Conservation (phyloP, 495 filamentous ascomycete genomes). For the Platismatia glauca region DNA sequence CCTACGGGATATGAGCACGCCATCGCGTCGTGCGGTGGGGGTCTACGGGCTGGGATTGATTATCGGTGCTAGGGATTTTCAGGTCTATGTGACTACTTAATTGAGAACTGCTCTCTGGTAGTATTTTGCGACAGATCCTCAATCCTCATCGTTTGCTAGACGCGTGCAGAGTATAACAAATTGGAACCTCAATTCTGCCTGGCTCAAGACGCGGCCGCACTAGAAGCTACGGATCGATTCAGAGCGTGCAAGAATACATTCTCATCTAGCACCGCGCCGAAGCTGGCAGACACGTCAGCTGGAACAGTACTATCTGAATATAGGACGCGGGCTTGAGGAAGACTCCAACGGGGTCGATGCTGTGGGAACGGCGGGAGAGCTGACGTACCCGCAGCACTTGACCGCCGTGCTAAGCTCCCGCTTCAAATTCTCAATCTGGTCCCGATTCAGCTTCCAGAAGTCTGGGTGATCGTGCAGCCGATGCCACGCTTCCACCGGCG, state of each 20-base stretch:
- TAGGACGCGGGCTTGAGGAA: neutral
- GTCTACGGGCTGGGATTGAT: neutral
- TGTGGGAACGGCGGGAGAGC: neutral
- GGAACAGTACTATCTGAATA: neutral
- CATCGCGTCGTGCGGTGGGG: too few relatives aligned
- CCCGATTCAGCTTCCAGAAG: conserved; percentile 18
- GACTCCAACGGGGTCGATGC: neutral
- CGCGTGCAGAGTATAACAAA: neutral
- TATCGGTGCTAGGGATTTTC: too few relatives aligned
- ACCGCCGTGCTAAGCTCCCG: conserved; percentile 19
- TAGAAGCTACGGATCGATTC: conserved; percentile 4
- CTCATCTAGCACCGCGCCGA: conserved; percentile 26
- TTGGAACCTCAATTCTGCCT: neutral
- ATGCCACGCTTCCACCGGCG: conserved; percentile 28
- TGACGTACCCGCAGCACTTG: conserved; percentile 25
- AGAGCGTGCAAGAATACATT: conserved; percentile 16
- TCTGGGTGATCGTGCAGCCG: conserved; percentile 21
- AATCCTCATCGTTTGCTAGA: too few relatives aligned
- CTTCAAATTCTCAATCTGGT: conserved; percentile 21
- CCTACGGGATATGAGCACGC: neutral
- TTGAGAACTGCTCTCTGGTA: too few relatives aligned
- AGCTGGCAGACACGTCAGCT: conserved; percentile 16
- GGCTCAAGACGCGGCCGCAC: neutral
- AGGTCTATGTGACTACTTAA: too few relatives aligned
- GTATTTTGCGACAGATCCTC: too few relatives aligned